These are phyloP conservation scores for Pseudogymnoascus sp. DNA, from an alignment of 2,329 filamentous ascomycete species.

Conservation along the genomic window DNA sequence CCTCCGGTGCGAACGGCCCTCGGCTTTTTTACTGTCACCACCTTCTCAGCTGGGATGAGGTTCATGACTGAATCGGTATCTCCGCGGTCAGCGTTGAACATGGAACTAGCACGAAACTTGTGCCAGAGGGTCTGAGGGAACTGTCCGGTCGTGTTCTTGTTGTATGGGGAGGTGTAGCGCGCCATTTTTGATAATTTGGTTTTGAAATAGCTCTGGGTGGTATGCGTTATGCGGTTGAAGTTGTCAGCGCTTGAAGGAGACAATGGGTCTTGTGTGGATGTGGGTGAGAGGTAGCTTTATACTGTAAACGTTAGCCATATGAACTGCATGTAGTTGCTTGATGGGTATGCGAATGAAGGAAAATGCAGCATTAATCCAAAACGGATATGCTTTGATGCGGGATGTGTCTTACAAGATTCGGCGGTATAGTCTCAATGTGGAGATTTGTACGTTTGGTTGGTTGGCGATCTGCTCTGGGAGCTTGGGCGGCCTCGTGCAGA, in stretches of 20 bases:
- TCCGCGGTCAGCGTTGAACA: neutral
- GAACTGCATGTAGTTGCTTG: neutral
- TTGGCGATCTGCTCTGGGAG: neutral
- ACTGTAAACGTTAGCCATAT: slow-evolving; percentile 3
- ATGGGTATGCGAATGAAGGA: neutral
- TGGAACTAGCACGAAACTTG: neutral
- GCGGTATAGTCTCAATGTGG: slow-evolving; percentile 1
- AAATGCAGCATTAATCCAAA: slow-evolving; percentile 8
- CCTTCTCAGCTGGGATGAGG: neutral
- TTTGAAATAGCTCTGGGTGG: slow-evolving; percentile 1
- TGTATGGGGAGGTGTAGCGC: neutral
- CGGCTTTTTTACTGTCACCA: neutral
- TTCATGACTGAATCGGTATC: neutral
- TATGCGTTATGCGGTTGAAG: neutral
- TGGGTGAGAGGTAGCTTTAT: neutral
- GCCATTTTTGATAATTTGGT: neutral
- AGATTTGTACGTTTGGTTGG: slow-evolving; percentile 1
- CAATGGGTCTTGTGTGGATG: neutral
- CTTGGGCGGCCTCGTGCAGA: slow-evolving; percentile 7
- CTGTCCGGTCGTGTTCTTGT: neutral
- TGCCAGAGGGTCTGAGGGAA: neutral
- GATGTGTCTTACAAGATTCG: neutral
- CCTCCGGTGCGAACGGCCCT: neutral
- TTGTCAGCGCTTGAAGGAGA: neutral
- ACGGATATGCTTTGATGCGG: neutral